A percentile compares a stretch with the other conserved stretches of the same genome.
Conservation (phyloP, 1,284 basidiomycete species). For the Cutaneotrichosporon sp. region DNA sequence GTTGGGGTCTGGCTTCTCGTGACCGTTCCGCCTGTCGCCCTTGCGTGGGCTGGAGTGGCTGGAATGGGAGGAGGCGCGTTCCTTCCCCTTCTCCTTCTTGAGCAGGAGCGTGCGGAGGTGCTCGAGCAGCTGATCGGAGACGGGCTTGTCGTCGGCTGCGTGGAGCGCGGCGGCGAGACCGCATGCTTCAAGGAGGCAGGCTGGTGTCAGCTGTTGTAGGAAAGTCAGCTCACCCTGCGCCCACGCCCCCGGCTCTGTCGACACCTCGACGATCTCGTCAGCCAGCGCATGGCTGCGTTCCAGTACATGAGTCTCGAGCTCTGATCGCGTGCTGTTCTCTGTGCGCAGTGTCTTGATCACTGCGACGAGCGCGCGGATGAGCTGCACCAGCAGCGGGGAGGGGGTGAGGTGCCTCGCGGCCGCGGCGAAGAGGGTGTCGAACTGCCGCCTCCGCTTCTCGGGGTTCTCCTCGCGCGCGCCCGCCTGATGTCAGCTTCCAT, state of each 20-base stretch:
- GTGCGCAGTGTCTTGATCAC: slow-evolving; percentile 10
- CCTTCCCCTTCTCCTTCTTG: slow-evolving; percentile 16
- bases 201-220: slow-evolving; percentile 16
- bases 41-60: slow-evolving; percentile 14
- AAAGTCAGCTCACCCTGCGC: slow-evolving; percentile 16
- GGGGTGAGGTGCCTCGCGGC: slow-evolving; percentile 14
- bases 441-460: slow-evolving; percentile 14
- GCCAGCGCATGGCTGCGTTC: slow-evolving; percentile 6
- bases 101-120: slow-evolving; percentile 18
- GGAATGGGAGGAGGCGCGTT: background rate
- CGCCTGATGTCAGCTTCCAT: slow-evolving; percentile 9
- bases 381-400: slow-evolving; percentile 11
- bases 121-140: slow-evolving; percentile 8
- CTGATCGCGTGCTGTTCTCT: too few species aligned
- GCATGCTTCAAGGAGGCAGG: slow-evolving; percentile 17
- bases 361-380: slow-evolving; percentile 8
- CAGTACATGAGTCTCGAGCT: background rate
- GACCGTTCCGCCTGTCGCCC: background rate
- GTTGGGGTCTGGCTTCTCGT: slow-evolving; percentile 27
- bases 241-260: slow-evolving; percentile 1
- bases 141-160: slow-evolving; percentile 7
- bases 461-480: slow-evolving; percentile 15
- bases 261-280: slow-evolving; percentile 11
- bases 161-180: slow-evolving; percentile 9
- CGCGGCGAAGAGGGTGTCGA: slow-evolving; percentile 17